phyloP scores from a whole-genome alignment of 2,329 filamentous ascomycete species.

The Colletotrichum endophyticum region DNA sequence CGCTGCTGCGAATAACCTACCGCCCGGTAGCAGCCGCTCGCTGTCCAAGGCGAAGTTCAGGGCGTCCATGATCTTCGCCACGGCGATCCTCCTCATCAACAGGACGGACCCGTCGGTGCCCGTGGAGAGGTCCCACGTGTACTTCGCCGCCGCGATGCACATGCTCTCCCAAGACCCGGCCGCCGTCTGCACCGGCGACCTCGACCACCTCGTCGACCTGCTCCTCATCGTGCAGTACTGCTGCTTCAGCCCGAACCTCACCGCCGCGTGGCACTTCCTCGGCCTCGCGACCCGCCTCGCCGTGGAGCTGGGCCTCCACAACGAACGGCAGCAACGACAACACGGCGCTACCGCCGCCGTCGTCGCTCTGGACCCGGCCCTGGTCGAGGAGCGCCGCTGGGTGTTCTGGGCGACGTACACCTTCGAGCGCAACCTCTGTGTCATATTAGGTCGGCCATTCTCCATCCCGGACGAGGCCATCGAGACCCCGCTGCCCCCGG shows the following conservation, averaged over 20 bases:
- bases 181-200: constrained; percentile 11
- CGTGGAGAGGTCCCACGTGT: constrained; percentile 2
- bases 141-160: constrained; percentile 7
- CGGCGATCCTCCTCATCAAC: constrained; percentile 14
- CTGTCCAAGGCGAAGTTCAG: neutral
- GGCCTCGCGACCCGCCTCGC: constrained; percentile 13
- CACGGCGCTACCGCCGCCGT: neutral
- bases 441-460: constrained; percentile 14
- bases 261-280: constrained; percentile 20
- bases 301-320: constrained; percentile 15
- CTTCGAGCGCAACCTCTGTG: constrained; percentile 21
- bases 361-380: neutral
- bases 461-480: constrained; percentile 22
- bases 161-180: constrained; percentile 5
- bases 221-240: constrained; percentile 17
- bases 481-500: constrained; percentile 8
- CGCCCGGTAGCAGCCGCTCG: neutral
- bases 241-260: constrained; percentile 14
- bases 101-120: constrained; percentile 16
- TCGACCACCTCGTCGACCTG: constrained; percentile 14
- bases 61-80: constrained; percentile 9
- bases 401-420: constrained; percentile 22
- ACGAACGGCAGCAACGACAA: neutral
- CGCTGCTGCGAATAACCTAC: neutral
- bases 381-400: constrained; percentile 2